Conservation (phyloP, 1,284 basidiomycete genomes). For the Trichosporon ovoides region DNA sequence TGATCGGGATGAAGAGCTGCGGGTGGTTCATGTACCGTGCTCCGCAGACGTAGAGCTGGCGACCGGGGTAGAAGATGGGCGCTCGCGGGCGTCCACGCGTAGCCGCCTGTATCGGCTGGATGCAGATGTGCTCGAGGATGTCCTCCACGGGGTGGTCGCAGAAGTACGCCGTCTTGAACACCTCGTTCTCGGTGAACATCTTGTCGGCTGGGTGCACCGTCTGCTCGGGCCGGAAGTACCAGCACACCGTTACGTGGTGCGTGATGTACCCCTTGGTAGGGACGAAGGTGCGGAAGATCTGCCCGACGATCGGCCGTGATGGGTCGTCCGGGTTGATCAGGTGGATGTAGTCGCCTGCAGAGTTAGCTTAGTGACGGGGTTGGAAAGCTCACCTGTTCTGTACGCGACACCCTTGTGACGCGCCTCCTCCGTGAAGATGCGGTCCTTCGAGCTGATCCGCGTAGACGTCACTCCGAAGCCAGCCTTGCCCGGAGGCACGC, state of each 20-base stretch:
- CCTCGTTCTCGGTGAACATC: constrained; percentile 82
- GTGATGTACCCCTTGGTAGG: constrained; percentile 56
- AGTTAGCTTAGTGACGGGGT: constrained; percentile 23
- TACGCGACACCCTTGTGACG: constrained; percentile 77
- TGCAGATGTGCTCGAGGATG: constrained; percentile 78
- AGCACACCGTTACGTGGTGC: constrained; percentile 65
- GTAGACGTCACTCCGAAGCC: constrained; percentile 63
- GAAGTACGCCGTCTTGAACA: constrained; percentile 84
- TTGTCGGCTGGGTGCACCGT: constrained; percentile 75
- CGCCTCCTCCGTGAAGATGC: constrained; percentile 69
- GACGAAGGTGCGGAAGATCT: constrained; percentile 79
- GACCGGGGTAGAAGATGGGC: constrained; percentile 77
- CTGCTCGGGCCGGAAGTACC: constrained; percentile 92
- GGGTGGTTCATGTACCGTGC: constrained; percentile 85
- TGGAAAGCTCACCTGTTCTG: constrained; percentile 49
- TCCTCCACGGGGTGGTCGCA: constrained; percentile 83
- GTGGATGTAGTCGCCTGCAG: constrained; percentile 79
- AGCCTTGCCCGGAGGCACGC: constrained; percentile 54
- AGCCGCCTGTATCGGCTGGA: constrained; percentile 78
- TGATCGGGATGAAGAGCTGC: constrained; percentile 75
- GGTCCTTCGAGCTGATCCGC: constrained; percentile 66
- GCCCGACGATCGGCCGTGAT: constrained; percentile 78
- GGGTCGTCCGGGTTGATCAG: constrained; percentile 86
- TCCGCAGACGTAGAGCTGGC: constrained; percentile 87
- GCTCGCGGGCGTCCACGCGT: constrained; percentile 70